Conservation (phyloP, 371 early-diverging fungal genomes). For the Mucor velutinosus region DNA sequence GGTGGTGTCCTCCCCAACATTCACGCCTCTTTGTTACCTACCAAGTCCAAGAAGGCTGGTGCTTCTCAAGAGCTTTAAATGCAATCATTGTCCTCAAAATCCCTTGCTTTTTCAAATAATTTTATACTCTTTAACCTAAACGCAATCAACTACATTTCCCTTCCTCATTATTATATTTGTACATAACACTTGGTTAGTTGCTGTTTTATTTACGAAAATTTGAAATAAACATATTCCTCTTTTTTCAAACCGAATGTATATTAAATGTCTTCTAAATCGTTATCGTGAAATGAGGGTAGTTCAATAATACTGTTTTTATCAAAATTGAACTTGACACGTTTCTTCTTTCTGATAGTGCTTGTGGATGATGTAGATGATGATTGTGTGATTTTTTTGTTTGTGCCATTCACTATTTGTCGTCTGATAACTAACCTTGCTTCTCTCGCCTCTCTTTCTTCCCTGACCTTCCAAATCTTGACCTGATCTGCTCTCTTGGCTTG, state of each 20-base stretch:
- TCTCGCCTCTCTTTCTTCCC: slow-evolving; percentile 49
- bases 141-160: background rate
- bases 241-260: background rate
- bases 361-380: background rate
- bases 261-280: background rate
- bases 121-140: background rate
- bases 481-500: slow-evolving; percentile 44
- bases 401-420: slow-evolving; percentile 22
- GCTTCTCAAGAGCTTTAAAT: slow-evolving; percentile 54
- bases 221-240: background rate
- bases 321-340: slow-evolving; percentile 43
- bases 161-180: background rate
- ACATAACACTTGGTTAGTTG: background rate
- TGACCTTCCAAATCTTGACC: slow-evolving; percentile 45
- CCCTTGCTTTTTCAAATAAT: background rate
- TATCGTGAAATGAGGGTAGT: slow-evolving; percentile 8
- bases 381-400: background rate
- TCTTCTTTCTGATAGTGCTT: slow-evolving; percentile 8
- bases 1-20: slow-evolving; percentile 91
- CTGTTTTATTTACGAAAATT: slow-evolving; percentile 1
- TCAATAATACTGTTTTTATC: slow-evolving; percentile 37
- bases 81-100: background rate
- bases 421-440: slow-evolving; percentile 32
- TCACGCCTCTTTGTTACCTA: slow-evolving; percentile 71
- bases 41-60: slow-evolving; percentile 75